Evolutionary conservation across 352 stramenopile genomes (phyloP).

Genomic region (Globisporangium sylvaticum): DNA sequence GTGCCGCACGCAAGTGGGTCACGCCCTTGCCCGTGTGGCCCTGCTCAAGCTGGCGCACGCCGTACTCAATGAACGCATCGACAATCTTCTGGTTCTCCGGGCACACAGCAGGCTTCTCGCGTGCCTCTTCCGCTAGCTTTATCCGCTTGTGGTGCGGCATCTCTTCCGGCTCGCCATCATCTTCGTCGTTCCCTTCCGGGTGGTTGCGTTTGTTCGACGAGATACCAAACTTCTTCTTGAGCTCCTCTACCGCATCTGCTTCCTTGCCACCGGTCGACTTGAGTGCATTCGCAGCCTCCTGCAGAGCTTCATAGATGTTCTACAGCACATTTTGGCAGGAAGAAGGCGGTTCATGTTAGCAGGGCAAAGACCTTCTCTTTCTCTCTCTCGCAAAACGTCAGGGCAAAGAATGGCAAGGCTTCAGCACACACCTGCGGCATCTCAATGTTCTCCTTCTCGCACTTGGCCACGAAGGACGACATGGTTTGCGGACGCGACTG

Average conservation of each 20-base stretch:
- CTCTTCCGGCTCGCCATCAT: conserved; percentile 23
- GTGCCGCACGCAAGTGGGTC: conserved; percentile 60
- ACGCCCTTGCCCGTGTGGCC: conserved; percentile 77
- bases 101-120: conserved; percentile 35
- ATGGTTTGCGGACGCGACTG: conserved; percentile 20
- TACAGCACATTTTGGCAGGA: conserved; percentile 9
- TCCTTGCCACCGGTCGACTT: conserved; percentile 31
- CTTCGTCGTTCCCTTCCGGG: conserved; percentile 4
- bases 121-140: conserved; percentile 49
- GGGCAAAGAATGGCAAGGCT: not conserved
- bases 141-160: conserved; percentile 57
- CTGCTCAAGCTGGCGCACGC: conserved; percentile 44
- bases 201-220: conserved; percentile 21
- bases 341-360: not conserved
- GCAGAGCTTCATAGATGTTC: conserved; percentile 36
- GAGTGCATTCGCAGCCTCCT: conserved; percentile 26
- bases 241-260: conserved; percentile 24
- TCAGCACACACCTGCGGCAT: conserved; percentile 28
- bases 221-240: conserved; percentile 34
- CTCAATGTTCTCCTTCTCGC: conserved; percentile 34
- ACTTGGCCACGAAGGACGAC: conserved; percentile 31
- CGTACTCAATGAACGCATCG: conserved; percentile 66
- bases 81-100: conserved; percentile 72
- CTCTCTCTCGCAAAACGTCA: not conserved
- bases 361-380: not conserved